These are phyloP conservation scores for Lactarius deliciosus DNA, from an alignment of 768 basidiomycete species.

Conservation along the genomic window DNA sequence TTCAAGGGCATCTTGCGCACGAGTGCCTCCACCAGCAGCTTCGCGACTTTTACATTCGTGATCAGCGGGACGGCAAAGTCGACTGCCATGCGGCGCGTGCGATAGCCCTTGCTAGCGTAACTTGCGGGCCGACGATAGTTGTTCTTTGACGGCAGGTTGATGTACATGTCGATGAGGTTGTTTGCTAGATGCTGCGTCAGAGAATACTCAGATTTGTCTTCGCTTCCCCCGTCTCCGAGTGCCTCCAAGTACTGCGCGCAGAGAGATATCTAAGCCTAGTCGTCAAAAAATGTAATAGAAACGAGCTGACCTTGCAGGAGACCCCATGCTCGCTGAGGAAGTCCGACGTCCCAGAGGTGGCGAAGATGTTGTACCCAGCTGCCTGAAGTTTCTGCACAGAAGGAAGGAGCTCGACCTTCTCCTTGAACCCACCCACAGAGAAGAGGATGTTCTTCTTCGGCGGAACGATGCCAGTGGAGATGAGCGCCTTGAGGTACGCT, in stretches of 20 bases:
- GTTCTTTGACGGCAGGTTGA: constrained; percentile 98
- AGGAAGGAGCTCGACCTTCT: constrained; percentile 95
- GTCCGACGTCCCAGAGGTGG: constrained; percentile 95
- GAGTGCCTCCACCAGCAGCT: constrained; percentile 90
- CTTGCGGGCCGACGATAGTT: constrained; percentile 95
- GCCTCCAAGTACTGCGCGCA: constrained; percentile 78
- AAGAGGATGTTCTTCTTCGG: constrained; percentile 98
- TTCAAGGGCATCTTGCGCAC: constrained; percentile 88
- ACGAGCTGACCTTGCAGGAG: constrained; percentile 75
- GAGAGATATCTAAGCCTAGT: neutral
- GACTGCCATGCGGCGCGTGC: constrained; percentile 96
- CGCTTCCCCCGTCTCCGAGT: constrained; percentile 68
- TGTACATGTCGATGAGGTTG: constrained; percentile 98
- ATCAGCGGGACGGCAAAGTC: constrained; percentile 97
- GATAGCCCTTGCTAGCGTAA: constrained; percentile 96
- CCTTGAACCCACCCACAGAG: constrained; percentile 94
- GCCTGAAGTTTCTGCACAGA: constrained; percentile 93
- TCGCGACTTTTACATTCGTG: constrained; percentile 98
- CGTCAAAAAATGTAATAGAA: neutral
- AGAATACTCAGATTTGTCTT: constrained; percentile 97
- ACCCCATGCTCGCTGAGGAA: constrained; percentile 97
- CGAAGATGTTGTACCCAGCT: constrained; percentile 94
- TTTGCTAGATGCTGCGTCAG: constrained; percentile 95
- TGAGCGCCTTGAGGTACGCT: constrained; percentile 95
- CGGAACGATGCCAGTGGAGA: constrained; percentile 91